Evolutionary conservation across 2,329 filamentous ascomycete genomes (phyloP), one percentile per base, ranked within the genome.

Genomic region (Fusarium aywerte): DNA sequence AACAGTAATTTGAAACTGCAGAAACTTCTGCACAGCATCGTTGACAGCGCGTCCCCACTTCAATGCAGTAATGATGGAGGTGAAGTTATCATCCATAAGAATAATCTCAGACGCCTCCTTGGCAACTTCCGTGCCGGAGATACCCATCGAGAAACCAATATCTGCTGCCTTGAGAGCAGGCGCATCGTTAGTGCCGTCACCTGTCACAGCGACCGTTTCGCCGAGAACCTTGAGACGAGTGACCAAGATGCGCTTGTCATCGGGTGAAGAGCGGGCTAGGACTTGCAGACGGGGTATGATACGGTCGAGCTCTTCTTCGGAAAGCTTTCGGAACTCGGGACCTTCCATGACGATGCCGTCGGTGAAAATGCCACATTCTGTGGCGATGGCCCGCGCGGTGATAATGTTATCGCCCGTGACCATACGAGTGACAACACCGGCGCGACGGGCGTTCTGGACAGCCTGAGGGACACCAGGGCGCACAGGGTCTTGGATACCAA

Each of bases 81-180:
- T 85, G 77, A 95, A 95, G 79, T 94, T 94, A 78, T 95, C 92
- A 74, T 94, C 92, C 91, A 94, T 93, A 6, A 95, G 83, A 69
- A 95, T 93, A 62, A 95, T 95, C 36, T 91, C 90, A 10, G 92
- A 94, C 1, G 92, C 92, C 76, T 95, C 91, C 77, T 94, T 94
- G 20, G 92, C 92, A 33, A 95, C 91, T 76, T 94, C 92, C 0
- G 92, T 94, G 51, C 92, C 92, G 2, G 91, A 86, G 54, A 94
- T 92, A 69, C 92, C 92, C 92, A 95, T 95, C 4, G 91, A 92
- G 77, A 95, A 94, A 9, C 92, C 92, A 42, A 95, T 90, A 72
- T 95, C 91, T 5, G 92, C 92, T 70, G 89, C 89, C 79, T 92
- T 93, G 38, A 95, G 84, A 32, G 92, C 92, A 18, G 91, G 91